Conservation (phyloP, 1,139 yeast species). For the Zhuliangozyma parablackwelliae region DNA sequence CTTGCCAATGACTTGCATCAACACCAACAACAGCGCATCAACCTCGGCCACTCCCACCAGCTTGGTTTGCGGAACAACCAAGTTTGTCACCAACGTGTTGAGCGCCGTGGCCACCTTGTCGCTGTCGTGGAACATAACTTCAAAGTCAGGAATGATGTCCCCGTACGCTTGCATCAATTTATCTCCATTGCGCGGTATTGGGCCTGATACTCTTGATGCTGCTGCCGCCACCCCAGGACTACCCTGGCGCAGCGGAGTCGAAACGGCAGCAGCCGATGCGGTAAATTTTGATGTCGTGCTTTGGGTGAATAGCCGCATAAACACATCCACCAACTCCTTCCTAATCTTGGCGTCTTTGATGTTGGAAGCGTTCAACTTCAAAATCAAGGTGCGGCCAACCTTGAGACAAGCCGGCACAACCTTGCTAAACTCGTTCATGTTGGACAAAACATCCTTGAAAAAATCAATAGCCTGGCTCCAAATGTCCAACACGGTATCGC, state of each 20-base stretch:
- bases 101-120: conserved; percentile 47
- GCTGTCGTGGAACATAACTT: conserved; percentile 43
- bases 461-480: conserved; percentile 58
- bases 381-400: conserved; percentile 47
- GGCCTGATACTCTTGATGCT: no score
- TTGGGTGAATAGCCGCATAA: conserved; percentile 15
- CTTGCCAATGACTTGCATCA: conserved; percentile 38
- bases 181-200: no score
- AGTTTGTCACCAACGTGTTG: conserved; percentile 40
- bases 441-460: conserved; percentile 52
- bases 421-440: conserved; percentile 44
- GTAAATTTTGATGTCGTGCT: neutral
- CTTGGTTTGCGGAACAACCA: conserved; percentile 44
- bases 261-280: no score
- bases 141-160: conserved; percentile 37
- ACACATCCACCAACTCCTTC: conserved; percentile 66
- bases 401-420: conserved; percentile 51
- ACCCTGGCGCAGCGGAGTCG: no score
- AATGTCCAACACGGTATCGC: conserved; percentile 72
- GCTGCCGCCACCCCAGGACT: no score
- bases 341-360: conserved; percentile 60
- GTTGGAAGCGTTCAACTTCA: conserved; percentile 53
- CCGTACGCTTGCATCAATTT: conserved; percentile 17
- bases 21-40: conserved; percentile 28
- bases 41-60: conserved; percentile 29